Percentiles rank a stretch among this genome's conserved stretches.
These are phyloP conservation scores for Brachypodium distachyon DNA, from an alignment of 202 grass and related monocot species.

Conservation along the genomic window DNA sequence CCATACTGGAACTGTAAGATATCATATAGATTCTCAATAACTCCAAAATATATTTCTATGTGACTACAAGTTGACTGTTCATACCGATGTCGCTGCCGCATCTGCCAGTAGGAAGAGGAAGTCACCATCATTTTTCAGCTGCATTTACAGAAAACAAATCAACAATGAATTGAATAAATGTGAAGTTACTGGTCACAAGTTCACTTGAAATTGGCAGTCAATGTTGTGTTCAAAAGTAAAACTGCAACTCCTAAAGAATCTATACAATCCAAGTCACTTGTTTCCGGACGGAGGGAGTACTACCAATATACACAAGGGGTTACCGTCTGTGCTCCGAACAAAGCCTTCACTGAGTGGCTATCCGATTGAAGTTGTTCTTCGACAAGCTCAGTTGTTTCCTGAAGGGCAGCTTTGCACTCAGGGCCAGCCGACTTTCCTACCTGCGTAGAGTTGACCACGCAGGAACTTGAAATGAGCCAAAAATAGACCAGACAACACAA, in stretches of 20 bases:
- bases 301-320: not conserved
- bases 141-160: conserved; percentile 8
- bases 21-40: not conserved
- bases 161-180: not conserved
- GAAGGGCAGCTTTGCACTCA: conserved; percentile 84
- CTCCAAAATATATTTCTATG: not conserved
- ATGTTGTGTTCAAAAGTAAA: not conserved
- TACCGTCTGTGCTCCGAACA: conserved; percentile 73
- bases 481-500: not conserved
- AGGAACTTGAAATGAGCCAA: not conserved
- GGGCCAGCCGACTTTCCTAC: conserved; percentile 78
- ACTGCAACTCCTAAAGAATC: not conserved
- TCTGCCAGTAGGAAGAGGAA: conserved; percentile 87
- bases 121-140: conserved; percentile 79
- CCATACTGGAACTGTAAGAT: conserved; percentile 89
- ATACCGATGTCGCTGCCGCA: conserved; percentile 55
- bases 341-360: conserved; percentile 46
- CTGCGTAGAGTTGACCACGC: conserved; percentile 11
- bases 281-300: too few relatives aligned
- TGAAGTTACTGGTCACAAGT: not conserved
- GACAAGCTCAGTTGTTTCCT: conserved; percentile 63
- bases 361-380: conserved; percentile 47
- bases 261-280: too few relatives aligned
- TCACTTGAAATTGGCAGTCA: not conserved
- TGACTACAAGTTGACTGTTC: conserved; percentile 1